Base-by-base conservation (phyloP, 31 red algal genomes). In the Pterothamnion heteromorphum region DNA sequence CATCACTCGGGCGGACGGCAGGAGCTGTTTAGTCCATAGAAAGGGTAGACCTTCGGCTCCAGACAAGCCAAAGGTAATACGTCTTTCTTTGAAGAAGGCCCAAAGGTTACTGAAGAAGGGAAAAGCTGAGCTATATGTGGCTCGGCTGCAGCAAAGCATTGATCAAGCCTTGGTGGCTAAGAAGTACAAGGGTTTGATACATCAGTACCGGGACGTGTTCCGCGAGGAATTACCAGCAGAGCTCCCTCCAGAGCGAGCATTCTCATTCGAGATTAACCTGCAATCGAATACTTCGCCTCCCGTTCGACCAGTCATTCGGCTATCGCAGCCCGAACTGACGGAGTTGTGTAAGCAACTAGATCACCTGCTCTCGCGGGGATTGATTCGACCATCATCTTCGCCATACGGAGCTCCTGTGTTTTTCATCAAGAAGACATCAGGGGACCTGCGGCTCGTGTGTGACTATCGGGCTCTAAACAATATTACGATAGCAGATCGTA, bases 401-500 rank as follows among this genome's bases (percentile, higher is more conserved):
- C 90, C 90, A 1, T 92, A 82, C 74, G 90, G 90, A 34, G 90
- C 90, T 3, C 90, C 90, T 23, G 74, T 92, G 3, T 92, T 92
- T 0, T 92, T 92, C 0, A 80, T 92, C 20, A 92, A 92, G 20
- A 92, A 92, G 90, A 44, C 80, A 21, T 30, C 80, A 2, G 90
- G 33, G 0, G 24, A 36, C 31, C 41, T 82, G 1, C n/a, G 90
- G 38, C 37, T 80, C 74, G 90, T 92, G 0, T 92, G 90, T 81
- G 74, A 92, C 90, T 92, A 92, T 26, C 4, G 74, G 18, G 90
- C 71, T 39, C 36, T 92, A 41, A 88, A 88, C 18, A 88, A 88
- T 28, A 88, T 88, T 0, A 88, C 2, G 3, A n/a, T 88, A 22
- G 27, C 34, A 44, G 41, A 88, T 88, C 27, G 39, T 1, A 88